phyloP scores from a whole-genome alignment of 148 eudicot genomes.

The Arbutus unedo region DNA sequence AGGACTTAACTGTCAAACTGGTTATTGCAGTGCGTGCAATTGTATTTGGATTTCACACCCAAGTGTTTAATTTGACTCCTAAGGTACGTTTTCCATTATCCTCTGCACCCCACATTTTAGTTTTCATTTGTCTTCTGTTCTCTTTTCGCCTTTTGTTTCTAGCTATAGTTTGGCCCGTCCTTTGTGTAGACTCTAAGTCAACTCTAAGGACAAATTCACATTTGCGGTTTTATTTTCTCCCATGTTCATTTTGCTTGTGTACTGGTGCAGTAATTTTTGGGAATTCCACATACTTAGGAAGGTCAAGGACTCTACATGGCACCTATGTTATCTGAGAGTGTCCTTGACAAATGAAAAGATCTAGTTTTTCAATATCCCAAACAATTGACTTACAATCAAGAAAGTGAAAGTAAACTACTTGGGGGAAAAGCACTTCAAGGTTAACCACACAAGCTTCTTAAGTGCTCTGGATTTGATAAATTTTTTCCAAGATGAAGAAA shows the following conservation, averaged over 20 bases:
- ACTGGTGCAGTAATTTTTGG: background rate
- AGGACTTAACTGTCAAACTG: constrained; percentile 5
- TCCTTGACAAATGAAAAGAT: too few species aligned
- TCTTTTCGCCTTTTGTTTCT: background rate
- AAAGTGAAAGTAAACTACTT: too few species aligned
- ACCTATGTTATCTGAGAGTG: too few species aligned
- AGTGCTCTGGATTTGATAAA: too few species aligned
- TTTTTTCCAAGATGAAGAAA: too few species aligned
- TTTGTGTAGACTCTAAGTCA: background rate
- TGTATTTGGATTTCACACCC: constrained; percentile 73
- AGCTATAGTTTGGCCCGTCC: background rate
- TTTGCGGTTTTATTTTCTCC: background rate
- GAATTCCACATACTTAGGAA: background rate
- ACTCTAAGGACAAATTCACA: background rate
- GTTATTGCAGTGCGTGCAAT: constrained; percentile 69
- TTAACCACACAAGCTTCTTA: too few species aligned
- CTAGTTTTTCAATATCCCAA: too few species aligned
- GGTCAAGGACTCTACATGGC: background rate
- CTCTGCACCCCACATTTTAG: background rate
- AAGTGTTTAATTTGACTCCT: constrained; percentile 57
- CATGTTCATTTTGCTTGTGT: background rate
- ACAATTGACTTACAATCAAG: too few species aligned
- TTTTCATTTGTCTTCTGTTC: background rate
- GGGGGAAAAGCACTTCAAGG: too few species aligned
- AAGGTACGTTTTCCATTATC: constrained; percentile 43